Percentiles rank a stretch among this genome's conserved stretches.
Evolutionary conservation across 805 yeast genomes (phyloP).

Genomic region (Candida sithepensis): DNA sequence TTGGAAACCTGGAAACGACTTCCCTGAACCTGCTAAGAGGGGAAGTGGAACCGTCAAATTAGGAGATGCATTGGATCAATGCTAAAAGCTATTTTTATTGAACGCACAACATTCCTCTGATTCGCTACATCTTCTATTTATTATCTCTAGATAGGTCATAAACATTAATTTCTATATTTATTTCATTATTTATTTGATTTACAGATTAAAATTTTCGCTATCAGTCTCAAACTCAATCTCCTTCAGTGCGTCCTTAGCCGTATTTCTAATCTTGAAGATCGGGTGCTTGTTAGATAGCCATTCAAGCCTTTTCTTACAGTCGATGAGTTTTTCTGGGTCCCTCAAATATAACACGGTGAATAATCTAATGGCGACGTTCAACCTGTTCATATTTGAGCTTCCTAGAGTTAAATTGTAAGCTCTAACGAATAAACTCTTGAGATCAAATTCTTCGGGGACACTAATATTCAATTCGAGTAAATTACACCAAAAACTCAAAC

Average conservation of each 20-base stretch:
- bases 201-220: no score
- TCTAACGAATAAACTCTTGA: conserved; percentile 40
- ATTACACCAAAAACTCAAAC: conserved; percentile 31
- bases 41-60: conserved; percentile 69
- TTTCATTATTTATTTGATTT: neutral
- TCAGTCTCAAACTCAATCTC: conserved; percentile 16
- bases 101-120: no score
- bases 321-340: conserved; percentile 9
- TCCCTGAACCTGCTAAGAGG: conserved; percentile 69
- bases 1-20: conserved; percentile 71
- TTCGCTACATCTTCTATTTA: no score
- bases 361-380: conserved; percentile 38
- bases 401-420: conserved; percentile 56
- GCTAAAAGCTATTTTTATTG: no score
- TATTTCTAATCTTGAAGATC: conserved; percentile 10
- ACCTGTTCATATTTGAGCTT: conserved; percentile 36
- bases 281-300: conserved; percentile 27
- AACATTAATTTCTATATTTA: conserved; percentile 2
- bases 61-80: conserved; percentile 50
- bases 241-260: conserved; percentile 19
- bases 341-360: conserved; percentile 37
- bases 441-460: conserved; percentile 30
- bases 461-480: conserved; percentile 37
- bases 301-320: conserved; percentile 18
- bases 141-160: no score